Conservation (phyloP, 2,329 filamentous ascomycete genomes). For the Rutstroemia sp. region DNA sequence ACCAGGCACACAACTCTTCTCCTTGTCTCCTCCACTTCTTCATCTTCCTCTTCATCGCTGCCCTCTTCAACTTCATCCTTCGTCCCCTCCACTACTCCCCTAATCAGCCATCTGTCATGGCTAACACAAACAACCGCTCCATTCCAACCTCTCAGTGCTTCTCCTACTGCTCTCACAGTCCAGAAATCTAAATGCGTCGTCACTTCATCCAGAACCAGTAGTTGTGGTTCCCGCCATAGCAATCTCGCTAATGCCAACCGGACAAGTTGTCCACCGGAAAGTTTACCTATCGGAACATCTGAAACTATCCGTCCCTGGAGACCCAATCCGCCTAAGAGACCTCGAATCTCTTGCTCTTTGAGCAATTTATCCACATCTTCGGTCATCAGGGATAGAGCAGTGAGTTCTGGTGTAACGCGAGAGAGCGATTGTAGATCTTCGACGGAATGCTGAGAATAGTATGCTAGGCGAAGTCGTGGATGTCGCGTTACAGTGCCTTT, state of each 20-base stretch:
- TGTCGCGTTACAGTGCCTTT: slow-evolving; percentile 58
- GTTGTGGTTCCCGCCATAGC: slow-evolving; percentile 97
- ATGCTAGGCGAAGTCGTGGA: slow-evolving; percentile 61
- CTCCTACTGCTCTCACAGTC: slow-evolving; percentile 64
- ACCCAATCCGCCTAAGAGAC: slow-evolving; percentile 60
- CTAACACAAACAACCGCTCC: slow-evolving; percentile 72
- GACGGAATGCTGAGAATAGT: slow-evolving; percentile 76
- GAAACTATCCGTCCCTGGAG: slow-evolving; percentile 63
- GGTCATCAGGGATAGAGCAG: slow-evolving; percentile 57
- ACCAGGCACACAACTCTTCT: slow-evolving; percentile 54
- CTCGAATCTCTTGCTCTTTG: slow-evolving; percentile 60
- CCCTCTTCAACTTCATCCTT: slow-evolving; percentile 35
- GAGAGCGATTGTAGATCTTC: slow-evolving; percentile 57
- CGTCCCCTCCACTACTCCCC: slow-evolving; percentile 61
- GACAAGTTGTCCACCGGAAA: slow-evolving; percentile 76
- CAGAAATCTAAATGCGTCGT: slow-evolving; percentile 87
- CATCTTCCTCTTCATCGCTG: slow-evolving; percentile 38
- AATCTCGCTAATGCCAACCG: slow-evolving; percentile 83
- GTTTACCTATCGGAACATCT: slow-evolving; percentile 62
- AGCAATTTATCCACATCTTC: slow-evolving; percentile 44
- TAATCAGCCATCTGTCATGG: slow-evolving; percentile 77
- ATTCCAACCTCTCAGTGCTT: slow-evolving; percentile 58
- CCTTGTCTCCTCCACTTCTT: slow-evolving; percentile 39
- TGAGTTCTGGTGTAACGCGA: slow-evolving; percentile 41
- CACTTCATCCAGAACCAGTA: slow-evolving; percentile 93